Evolutionary conservation across 371 early-diverging fungal species (phyloP), one percentile per base, ranked within the genome.

Genomic region (Quaeritorhiza haematococci): DNA sequence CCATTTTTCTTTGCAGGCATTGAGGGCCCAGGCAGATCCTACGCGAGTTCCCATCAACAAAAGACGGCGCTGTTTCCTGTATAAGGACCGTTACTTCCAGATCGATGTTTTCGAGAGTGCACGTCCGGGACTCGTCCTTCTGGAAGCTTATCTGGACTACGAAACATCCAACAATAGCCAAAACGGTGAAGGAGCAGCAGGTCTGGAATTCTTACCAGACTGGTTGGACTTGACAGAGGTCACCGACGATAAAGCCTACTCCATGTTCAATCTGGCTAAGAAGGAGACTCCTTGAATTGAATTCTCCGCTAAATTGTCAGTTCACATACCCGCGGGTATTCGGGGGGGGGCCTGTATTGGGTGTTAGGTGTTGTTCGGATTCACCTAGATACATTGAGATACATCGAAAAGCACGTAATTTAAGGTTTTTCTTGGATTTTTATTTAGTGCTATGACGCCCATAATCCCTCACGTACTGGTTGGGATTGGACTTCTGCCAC

Each of bases 71-170:
- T 66, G 67, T 43, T 74, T 74, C 55, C 43, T 73, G 5, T 66
- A 35, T 41, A 43, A 70, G 7, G 63, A 73, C 41, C 56, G 60
- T 17, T 70, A 66, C 53, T 74, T 61, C 61, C 74, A 74, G 49
- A 55, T 74, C 10, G 74, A 74, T 56, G 41, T 59, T 8, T 70
- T 51, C 58, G 27, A 34, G 41, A 24, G 24, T 27, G 61, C 69
- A n/a, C 29, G 35, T 30, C 7, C 45, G 21, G 69, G 65, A 2
- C 42, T 68, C 21, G 55, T 65, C 17, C 51, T 68, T 19, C 47
- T 68, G 53, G 69, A 68, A 38, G 56, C 58, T 7, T 68, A 68
- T 48, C 44, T 68, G 33, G 66, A 61, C 41, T 60, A 49, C 26
- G 65, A 68, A 21, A 38, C 38, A 19, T 13, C 13, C 38, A 38